Evolutionary conservation across 2,329 filamentous ascomycete species (phyloP), one percentile per base, ranked within the genome.

Genomic region (Diaporthe batatas): DNA sequence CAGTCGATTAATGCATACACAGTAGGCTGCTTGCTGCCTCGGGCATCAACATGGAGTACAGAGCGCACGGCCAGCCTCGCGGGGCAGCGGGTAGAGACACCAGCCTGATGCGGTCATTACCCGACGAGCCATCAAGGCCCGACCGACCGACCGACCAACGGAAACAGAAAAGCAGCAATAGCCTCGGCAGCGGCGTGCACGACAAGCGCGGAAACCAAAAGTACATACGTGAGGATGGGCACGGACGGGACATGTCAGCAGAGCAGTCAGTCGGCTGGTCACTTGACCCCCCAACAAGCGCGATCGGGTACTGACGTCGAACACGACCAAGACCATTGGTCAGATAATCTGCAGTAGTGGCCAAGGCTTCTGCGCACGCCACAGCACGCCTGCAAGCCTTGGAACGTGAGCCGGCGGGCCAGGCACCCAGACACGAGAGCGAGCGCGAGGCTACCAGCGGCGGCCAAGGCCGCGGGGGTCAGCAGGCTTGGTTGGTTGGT

Each of bases 401-500:
- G 58, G 34, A 36, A 29, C 29, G 29, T 29, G 29, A 29, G 29
- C 29, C 29, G 29, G 29, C 29, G 5, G 42, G 42, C 42, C 23
- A 5, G 21, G 44, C 44, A 34, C 6, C 11, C 34, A 36, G 3
- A 14, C 2, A 25, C 44, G 44, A 67, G 62, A 67, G 62, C 62
- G 62, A 67, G 62, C 44, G 44, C 62, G 62, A 67, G 62, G 42
- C 59, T 64, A 11, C 47, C 10, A 23, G 6, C 25, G 2, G 36
- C 14, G 23, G 4, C 36, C n/a, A 44, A 62, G 23, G 39, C 6
- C 23, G 25, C 6, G 36, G 36, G 14, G 12, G n/a, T 14, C 18
- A 8, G 16, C 44, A 47, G 44, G 44, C 44, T 47, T 42, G 39
- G 12, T 47, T 47, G 14, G 42, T 47, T 21, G 44, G 29, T 29